Base-by-base conservation (phyloP, 108 stramenopile genomes). In the Cyclotella cryptica region DNA sequence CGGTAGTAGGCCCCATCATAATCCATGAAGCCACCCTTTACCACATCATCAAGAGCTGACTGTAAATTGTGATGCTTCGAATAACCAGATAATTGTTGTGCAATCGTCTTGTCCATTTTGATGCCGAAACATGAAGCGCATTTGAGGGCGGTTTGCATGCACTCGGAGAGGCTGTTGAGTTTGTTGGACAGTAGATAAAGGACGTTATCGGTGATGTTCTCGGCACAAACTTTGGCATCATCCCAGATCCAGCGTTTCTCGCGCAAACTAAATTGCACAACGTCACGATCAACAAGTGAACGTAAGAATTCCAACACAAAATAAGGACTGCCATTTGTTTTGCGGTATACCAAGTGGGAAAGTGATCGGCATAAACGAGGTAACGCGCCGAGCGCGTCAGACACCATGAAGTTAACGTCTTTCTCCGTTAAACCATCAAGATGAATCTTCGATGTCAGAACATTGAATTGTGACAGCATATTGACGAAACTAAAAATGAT, bases 311-410 rank as follows among this genome's bases (percentile, higher is more conserved):
- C 58, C 13, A 76, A 22, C 49, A 77, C 69, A 40, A 81, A 81
- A 51, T 77, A 49, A 35, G 81, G 81, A 44, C 69, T 74, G 60
- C 80, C 80, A 35, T 74, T 46, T 28, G 81, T 83, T 54, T 77
- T 83, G 19, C 55, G 64, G 43, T 51, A 58, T 29, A 83, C 57
- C 2, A 83, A 47, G 11, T 47, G 22, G 17, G 81, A 72, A 0
- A 83, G 66, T 27, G 75, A 27, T 26, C 61, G 44, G 17, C 65
- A 72, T 24, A 59, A 55, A 40, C 81, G 75, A 28, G 81, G 81
- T 17, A 83, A 75, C 35, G 53, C 51, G 28, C 75, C 70, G 8
- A 83, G 75, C 10, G 81, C 55, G 19, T 83, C 81, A n/a, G 81
- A 83, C 66, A 83, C 51, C 46, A 83, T 40, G 15, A 59, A 42